Evolutionary conservation across 352 stramenopile genomes (phyloP), one percentile per base, ranked within the genome.

Genomic region (Lagenidium sp.): DNA sequence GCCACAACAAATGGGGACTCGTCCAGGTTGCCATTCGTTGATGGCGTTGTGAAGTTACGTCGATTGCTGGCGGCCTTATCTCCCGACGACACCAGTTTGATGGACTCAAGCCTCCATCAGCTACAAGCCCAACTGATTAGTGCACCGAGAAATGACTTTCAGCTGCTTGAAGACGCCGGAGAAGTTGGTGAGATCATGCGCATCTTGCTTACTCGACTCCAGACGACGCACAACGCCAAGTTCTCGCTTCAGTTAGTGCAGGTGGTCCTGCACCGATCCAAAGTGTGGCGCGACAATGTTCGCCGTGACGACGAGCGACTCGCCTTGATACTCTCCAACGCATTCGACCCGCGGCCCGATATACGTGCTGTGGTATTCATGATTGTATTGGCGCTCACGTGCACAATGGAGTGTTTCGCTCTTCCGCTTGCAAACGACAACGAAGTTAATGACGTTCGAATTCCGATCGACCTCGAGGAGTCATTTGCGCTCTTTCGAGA

Each of bases 281-380:
- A 35, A 13, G 13, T 53, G 6, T 48, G 76, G 34, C 70, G 74
- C 11, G 47, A 29, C 0, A 28, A 37, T 8, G 47, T 79, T 6
- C 63, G 63, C n/a, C 28, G 19, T 16, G 54, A 80, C 18, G 3
- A 3, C 0, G 12, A 36, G 4, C 29, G 6, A n/a, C 21, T 55
- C 1, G 6, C 1, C 1, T 4, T 26, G 12, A 24, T 55, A n/a
- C 36, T 55, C 11, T 44, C 64, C 13, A 57, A 67, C n/a, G 44
- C 74, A 22, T 84, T 80, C 28, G 61, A 81, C 34, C 6, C 52
- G 6, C 55, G 49, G 0, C 32, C 55, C 2, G 54, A 19, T 0
- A 60, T 86, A 44, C 74, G 74, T 13, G 57, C 68, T 26, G 55
- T 72, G 24, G 64, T 82, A 57, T 88, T 74, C 52, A 79, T 76